Evolutionary conservation across 148 eudicot genomes (phyloP).

Genomic region (Vaccinium vitisidaea): DNA sequence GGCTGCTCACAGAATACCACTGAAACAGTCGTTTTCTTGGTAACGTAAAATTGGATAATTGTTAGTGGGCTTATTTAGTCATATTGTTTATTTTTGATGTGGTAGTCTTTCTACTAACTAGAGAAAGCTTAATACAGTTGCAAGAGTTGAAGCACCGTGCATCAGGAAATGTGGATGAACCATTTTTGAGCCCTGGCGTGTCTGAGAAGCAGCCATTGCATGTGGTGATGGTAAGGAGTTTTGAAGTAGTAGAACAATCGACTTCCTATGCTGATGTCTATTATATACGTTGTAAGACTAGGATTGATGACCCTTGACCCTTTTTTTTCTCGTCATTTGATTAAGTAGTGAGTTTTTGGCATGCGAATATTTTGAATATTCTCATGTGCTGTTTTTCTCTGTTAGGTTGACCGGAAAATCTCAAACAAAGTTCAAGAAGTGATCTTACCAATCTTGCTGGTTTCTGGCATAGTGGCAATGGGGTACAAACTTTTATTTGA

Average conservation of each 20-base stretch:
- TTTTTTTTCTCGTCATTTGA: not conserved
- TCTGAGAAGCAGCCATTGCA: slow-evolving; percentile 97
- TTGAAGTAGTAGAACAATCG: not conserved
- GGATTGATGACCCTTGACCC: not conserved
- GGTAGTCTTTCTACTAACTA: slow-evolving; percentile 8
- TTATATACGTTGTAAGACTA: not conserved
- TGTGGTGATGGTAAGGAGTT: slow-evolving; percentile 84
- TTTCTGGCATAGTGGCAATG: slow-evolving; percentile 66
- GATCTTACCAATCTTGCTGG: slow-evolving; percentile 67
- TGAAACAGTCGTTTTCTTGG: not conserved
- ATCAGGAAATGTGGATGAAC: slow-evolving; percentile 72
- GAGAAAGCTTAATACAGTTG: slow-evolving; percentile 45
- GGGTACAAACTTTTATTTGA: slow-evolving; percentile 54
- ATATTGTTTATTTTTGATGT: not conserved
- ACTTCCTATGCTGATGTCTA: not conserved
- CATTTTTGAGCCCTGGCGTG: slow-evolving; percentile 70
- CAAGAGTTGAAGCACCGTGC: slow-evolving; percentile 91
- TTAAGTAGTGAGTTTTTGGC: not conserved
- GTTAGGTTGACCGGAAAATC: slow-evolving; percentile 81
- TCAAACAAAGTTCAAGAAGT: slow-evolving; percentile 74
- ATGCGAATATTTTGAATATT: not conserved
- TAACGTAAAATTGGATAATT: not conserved
- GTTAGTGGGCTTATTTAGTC: not conserved
- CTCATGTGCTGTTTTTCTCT: slow-evolving; percentile 17
- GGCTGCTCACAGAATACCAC: too few species aligned